These are phyloP conservation scores for Trametes versicolor DNA, from an alignment of 1,284 basidiomycete genomes.

Conservation along the genomic window DNA sequence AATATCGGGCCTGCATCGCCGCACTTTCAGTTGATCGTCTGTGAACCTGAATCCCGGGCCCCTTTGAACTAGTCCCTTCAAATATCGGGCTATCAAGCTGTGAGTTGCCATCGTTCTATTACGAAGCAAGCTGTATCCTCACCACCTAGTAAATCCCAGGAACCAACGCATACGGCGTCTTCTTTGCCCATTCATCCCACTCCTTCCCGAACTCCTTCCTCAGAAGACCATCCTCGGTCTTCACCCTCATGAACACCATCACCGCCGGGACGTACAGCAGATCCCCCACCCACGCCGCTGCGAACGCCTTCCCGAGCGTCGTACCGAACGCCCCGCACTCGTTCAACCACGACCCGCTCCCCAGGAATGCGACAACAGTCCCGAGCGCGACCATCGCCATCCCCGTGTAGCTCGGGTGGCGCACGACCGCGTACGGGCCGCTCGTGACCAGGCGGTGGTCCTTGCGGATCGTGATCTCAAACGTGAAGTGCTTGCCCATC, in stretches of 20 bases:
- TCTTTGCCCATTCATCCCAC: slow-evolving; percentile 35
- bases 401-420: slow-evolving; percentile 33
- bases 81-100: too few species aligned
- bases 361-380: slow-evolving; percentile 9
- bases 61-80: too few species aligned
- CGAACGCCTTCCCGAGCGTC: slow-evolving; percentile 17
- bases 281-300: slow-evolving; percentile 16
- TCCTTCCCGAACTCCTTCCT: slow-evolving; percentile 30
- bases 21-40: too few species aligned
- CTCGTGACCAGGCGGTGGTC: slow-evolving; percentile 31
- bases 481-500: slow-evolving; percentile 33
- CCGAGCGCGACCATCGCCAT: slow-evolving; percentile 19
- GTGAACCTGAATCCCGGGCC: too few species aligned
- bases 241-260: slow-evolving; percentile 22
- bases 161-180: slow-evolving; percentile 30
- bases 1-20: too few species aligned
- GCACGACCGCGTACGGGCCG: slow-evolving; percentile 34
- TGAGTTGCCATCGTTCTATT: background rate
- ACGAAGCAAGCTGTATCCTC: background rate
- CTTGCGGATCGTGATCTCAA: slow-evolving; percentile 29
- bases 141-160: slow-evolving; percentile 24
- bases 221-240: slow-evolving; percentile 29
- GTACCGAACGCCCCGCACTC: slow-evolving; percentile 18
- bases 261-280: slow-evolving; percentile 20
- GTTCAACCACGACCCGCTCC: slow-evolving; percentile 20